phyloP scores from a whole-genome alignment of 2,329 filamentous ascomycete genomes.

The Coniochaeta sp. region DNA sequence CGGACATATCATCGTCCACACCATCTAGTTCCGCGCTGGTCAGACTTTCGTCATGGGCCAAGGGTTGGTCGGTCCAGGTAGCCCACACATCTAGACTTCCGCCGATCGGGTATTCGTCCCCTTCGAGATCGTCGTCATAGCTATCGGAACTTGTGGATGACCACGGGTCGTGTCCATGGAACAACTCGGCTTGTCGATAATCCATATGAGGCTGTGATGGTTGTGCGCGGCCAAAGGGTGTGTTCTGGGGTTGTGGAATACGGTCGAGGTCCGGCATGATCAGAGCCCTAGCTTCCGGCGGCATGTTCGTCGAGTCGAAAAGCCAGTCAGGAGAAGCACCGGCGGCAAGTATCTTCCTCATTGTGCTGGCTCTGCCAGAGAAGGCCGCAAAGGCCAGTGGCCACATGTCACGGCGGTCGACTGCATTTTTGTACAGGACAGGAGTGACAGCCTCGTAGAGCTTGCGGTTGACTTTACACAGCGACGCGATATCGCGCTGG shows the following conservation, averaged over 20 bases:
- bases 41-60: neutral
- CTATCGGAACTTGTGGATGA: neutral
- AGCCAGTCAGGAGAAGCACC: constrained; percentile 15
- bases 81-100: neutral
- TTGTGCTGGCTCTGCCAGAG: constrained; percentile 13
- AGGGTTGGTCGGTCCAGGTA: neutral
- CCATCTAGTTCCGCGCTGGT: constrained; percentile 2
- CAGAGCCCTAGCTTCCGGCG: neutral
- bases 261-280: neutral
- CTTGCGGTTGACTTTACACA: constrained; percentile 14
- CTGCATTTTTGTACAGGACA: constrained; percentile 16
- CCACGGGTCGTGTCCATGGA: neutral
- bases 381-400: constrained; percentile 17
- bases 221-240: neutral
- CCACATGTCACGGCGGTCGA: constrained; percentile 7
- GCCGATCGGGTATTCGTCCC: neutral
- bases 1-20: constrained; percentile 8
- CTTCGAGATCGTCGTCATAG: neutral
- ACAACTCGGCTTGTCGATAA: neutral
- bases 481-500: constrained; percentile 14
- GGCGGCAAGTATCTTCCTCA: constrained; percentile 15
- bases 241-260: neutral
- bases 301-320: constrained; percentile 6
- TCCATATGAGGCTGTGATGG: neutral
- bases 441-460: constrained; percentile 14